Evolutionary conservation across 2,329 filamentous ascomycete species (phyloP).

Genomic region (Microdochium trichocladiopsis): DNA sequence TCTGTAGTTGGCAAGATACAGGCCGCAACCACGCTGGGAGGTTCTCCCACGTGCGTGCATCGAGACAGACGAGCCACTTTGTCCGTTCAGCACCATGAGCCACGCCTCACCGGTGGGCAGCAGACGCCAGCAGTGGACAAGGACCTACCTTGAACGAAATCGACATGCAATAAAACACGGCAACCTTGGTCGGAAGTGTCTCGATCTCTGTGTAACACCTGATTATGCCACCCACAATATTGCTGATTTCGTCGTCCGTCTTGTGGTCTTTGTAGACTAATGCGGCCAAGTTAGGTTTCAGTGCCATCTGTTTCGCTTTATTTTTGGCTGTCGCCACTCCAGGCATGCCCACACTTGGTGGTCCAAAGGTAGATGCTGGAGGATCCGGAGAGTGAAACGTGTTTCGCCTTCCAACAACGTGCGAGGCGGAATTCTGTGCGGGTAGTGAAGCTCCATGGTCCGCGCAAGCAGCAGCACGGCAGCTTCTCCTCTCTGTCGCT

Average conservation of each 20-base stretch:
- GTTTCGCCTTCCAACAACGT: no score
- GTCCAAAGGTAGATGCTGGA: no score
- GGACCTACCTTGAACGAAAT: constrained; percentile 21
- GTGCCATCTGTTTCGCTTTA: constrained; percentile 1
- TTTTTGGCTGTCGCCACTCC: no score
- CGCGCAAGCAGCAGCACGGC: no score
- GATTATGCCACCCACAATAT: constrained; percentile 21
- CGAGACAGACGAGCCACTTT: constrained; percentile 20
- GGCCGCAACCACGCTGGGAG: constrained; percentile 21
- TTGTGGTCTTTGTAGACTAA: constrained; percentile 13
- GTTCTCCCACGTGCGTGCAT: constrained; percentile 19
- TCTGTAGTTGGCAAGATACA: constrained; percentile 14
- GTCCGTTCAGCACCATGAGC: neutral
- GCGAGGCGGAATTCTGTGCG: no score
- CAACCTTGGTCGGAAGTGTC: constrained; percentile 19
- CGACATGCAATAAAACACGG: constrained; percentile 21
- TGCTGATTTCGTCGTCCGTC: constrained; percentile 21
- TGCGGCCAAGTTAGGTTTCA: constrained; percentile 15
- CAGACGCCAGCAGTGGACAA: no score
- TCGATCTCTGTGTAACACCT: constrained; percentile 21
- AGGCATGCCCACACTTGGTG: no score
- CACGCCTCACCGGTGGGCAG: neutral
- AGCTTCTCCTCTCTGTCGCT: constrained; percentile 8
- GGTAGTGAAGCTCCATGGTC: no score
- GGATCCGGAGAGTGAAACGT: no score